phyloP scores from a whole-genome alignment of 2,329 filamentous ascomycete species.

The Aspergillus ibericus region DNA sequence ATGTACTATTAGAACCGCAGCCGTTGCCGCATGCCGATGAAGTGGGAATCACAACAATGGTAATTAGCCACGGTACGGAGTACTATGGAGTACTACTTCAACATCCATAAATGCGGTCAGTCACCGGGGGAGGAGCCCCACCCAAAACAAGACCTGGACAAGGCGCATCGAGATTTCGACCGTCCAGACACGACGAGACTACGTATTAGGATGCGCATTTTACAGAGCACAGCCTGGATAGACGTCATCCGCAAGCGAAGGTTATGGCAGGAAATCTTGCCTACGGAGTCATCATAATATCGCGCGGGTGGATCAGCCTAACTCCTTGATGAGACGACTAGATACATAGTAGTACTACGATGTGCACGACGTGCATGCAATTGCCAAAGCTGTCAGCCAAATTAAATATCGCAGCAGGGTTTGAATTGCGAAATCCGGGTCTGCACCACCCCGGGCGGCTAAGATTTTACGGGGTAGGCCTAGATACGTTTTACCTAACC shows the following conservation, averaged over 20 bases:
- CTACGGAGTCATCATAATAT: neutral
- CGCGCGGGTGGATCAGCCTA: neutral
- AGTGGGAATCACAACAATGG: constrained; percentile 1
- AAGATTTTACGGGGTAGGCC: neutral
- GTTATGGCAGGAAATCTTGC: neutral
- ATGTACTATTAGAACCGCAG: constrained; percentile 15
- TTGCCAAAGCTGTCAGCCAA: neutral
- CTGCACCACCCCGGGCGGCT: neutral
- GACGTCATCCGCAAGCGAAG: neutral
- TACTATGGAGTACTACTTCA: neutral
- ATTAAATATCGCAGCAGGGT: neutral
- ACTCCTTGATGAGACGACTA: neutral
- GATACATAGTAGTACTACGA: no score
- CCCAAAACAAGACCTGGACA: neutral
- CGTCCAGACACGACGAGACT: neutral
- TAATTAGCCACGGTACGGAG: neutral
- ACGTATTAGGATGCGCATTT: neutral
- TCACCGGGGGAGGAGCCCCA: neutral
- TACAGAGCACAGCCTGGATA: neutral
- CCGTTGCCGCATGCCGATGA: constrained; percentile 10
- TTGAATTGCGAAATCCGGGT: neutral
- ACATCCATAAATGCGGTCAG: neutral
- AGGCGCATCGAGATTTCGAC: neutral
- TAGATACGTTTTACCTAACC: no score
- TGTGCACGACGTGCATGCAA: neutral